Conservation (phyloP, 2,329 filamentous ascomycete species). For the Phoma sp. region DNA sequence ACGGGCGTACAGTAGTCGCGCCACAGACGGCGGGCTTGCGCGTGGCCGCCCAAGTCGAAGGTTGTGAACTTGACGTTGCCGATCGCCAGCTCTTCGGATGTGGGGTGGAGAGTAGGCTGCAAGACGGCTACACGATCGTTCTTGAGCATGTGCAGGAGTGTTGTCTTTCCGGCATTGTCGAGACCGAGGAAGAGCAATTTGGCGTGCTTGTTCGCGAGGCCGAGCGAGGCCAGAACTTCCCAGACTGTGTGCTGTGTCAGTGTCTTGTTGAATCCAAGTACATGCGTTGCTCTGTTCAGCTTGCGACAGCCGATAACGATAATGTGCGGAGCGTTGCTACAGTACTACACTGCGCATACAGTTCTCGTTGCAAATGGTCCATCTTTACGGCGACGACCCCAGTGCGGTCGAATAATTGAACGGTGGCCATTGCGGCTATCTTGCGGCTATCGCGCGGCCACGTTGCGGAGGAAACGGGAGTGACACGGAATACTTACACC, state of each 20-base stretch:
- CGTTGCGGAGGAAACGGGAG: constrained; percentile 4
- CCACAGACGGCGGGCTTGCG: constrained; percentile 51
- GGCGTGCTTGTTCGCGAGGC: constrained; percentile 92
- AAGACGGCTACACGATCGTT: constrained; percentile 86
- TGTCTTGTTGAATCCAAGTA: not conserved
- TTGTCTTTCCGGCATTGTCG: constrained; percentile 95
- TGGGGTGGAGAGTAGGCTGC: constrained; percentile 57
- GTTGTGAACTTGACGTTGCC: constrained; percentile 82
- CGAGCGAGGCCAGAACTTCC: constrained; percentile 85
- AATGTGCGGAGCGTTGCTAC: not conserved
- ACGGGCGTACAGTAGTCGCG: constrained; percentile 46
- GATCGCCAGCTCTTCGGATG: constrained; percentile 67
- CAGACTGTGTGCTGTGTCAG: constrained; percentile 66
- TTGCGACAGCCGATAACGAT: not conserved
- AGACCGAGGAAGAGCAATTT: constrained; percentile 76
- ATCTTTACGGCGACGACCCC: not conserved
- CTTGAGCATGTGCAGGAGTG: constrained; percentile 96
- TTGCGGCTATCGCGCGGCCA: not conserved
- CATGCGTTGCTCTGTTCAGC: not conserved
- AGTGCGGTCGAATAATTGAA: not conserved
- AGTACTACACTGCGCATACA: not conserved
- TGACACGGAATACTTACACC: constrained; percentile 39
- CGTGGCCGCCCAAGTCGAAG: constrained; percentile 69
- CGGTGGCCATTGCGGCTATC: not conserved
- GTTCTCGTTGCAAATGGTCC: not conserved